Percentiles rank a stretch among this genome's conserved stretches.
Conservation (phyloP, 176 grass and related monocot genomes). For the Musa troglodytarum region DNA sequence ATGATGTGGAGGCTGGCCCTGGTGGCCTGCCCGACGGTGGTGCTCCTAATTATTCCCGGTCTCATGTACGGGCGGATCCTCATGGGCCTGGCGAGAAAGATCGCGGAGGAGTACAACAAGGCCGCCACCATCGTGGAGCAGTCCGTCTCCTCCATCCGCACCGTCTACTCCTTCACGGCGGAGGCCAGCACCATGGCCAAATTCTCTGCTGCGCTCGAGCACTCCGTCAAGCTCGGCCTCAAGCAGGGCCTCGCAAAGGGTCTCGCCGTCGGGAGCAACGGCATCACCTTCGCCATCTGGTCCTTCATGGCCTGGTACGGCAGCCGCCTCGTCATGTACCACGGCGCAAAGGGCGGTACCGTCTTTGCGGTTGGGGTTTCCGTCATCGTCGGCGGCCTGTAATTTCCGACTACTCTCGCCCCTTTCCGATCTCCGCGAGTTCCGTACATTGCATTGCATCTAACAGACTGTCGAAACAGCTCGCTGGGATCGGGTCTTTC, state of each 20-base stretch:
- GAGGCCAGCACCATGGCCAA: conserved; percentile 33
- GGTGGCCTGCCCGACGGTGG: conserved; percentile 33
- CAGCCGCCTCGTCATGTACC: conserved; percentile 22
- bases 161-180: conserved; percentile 32
- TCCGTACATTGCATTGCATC: not conserved
- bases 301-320: not conserved
- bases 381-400: conserved; percentile 55
- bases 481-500: conserved; percentile 24
- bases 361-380: conserved; percentile 45
- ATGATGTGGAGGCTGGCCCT: conserved; percentile 48
- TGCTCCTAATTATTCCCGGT: conserved; percentile 44
- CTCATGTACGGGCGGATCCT: conserved; percentile 37
- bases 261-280: conserved; percentile 38
- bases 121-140: conserved; percentile 39
- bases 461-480: not conserved
- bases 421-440: not conserved
- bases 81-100: conserved; percentile 16
- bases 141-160: conserved; percentile 45
- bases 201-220: conserved; percentile 33
- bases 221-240: conserved; percentile 37
- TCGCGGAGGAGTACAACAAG: conserved; percentile 29
- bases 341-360: conserved; percentile 35
- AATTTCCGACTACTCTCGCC: not conserved
- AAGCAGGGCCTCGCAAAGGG: conserved; percentile 49
- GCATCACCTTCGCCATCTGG: conserved; percentile 43